A percentile compares a stretch with the other conserved stretches of the same genome.
Conservation (phyloP, 2,329 filamentous ascomycete species). For the Trichoderma koningii region DNA sequence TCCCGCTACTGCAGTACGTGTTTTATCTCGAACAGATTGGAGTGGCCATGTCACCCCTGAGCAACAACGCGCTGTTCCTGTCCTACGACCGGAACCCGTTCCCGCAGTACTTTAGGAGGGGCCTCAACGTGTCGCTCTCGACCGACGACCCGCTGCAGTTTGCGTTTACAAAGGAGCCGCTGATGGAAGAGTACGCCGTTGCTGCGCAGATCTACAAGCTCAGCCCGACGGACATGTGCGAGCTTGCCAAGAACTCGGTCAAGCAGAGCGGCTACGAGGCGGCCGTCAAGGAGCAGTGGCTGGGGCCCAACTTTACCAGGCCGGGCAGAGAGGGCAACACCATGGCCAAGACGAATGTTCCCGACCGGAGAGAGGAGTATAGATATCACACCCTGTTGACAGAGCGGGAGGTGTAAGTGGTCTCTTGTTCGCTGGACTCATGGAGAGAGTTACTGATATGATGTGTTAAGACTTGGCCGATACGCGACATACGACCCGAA, state of each 20-base stretch:
- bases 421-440: neutral
- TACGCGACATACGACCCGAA: constrained; percentile 44
- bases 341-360: constrained; percentile 95
- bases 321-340: constrained; percentile 84
- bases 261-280: constrained; percentile 92
- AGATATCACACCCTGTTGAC: constrained; percentile 81
- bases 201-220: constrained; percentile 99
- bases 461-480: constrained; percentile 45
- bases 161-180: constrained; percentile 94
- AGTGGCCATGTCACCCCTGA: constrained; percentile 98
- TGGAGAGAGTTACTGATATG: neutral
- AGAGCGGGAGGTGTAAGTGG: constrained; percentile 78
- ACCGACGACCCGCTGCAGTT: constrained; percentile 98
- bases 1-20: constrained; percentile 91
- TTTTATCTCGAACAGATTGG: constrained; percentile 99
- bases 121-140: constrained; percentile 91
- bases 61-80: constrained; percentile 95
- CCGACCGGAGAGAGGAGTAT: constrained; percentile 88
- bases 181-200: constrained; percentile 98
- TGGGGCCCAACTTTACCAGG: constrained; percentile 75
- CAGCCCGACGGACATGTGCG: constrained; percentile 96
- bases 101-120: constrained; percentile 90
- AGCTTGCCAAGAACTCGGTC: constrained; percentile 94
- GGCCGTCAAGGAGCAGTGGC: constrained; percentile 86
- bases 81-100: constrained; percentile 98